Base-by-base conservation (phyloP, 306 rosid species). In the Pterocarpus macrocarpus region DNA sequence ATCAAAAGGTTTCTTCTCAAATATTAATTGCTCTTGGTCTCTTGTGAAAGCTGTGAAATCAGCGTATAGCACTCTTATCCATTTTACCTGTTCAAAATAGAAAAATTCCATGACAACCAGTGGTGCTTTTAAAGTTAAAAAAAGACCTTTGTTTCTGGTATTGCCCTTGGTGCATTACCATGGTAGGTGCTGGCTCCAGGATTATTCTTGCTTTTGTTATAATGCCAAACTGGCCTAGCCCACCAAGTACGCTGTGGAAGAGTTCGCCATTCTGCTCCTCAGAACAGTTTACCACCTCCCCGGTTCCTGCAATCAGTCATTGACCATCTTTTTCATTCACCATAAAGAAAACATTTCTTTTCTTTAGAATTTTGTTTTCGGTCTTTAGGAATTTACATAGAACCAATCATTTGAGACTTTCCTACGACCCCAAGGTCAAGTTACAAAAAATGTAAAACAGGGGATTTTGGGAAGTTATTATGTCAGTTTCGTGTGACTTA, bases 141-240 rank as follows among this genome's bases (percentile, higher is more conserved):
- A 17, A 74, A 11, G 33, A 41, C 62, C 53, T 66, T n/a, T n/a
- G n/a, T n/a, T 71, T 78, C 14, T 34, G 33, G 41, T 28, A 62
- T 61, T n/a, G 36, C 41, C 17, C 33, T 4, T 41, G 38, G 52
- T 78, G 84, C 66, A 74, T 85, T 86, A 86, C 89, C 98, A 82
- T 90, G 67, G 85, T 16, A 78, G 98, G 99, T 58, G 99, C 98
- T 84, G 89, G 90, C 78, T 96, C 98, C 43, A 96, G 87, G 8
- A 83, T 65, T 85, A 96, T 89, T 82, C 94, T 89, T 11, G 99
- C 99, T 2, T 89, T 74, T 16, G 98, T 96, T 81, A 96, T 93
- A 61, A 96, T 93, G 76, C 99, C 99, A 76, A 96, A 96, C 75
- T 96, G 98, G 47, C 99, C 99, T 16, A 96, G 95, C 44, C 99